These are phyloP conservation scores for Penicillium herquei DNA, from an alignment of 495 filamentous ascomycete genomes.

Conservation along the genomic window DNA sequence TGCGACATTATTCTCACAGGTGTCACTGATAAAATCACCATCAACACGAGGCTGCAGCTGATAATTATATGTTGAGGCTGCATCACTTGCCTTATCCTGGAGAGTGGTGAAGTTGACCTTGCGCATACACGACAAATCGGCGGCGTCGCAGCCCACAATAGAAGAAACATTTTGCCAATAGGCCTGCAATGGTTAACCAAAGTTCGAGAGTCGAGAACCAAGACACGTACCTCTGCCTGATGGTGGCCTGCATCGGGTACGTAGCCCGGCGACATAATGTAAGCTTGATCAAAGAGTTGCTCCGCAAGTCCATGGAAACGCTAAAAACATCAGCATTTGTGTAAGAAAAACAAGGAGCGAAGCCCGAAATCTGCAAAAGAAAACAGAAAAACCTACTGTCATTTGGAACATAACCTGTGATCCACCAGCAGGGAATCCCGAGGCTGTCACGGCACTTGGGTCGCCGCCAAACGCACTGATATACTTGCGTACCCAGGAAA, in stretches of 20 bases:
- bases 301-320: slow-evolving; percentile 33
- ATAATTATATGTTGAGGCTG: slow-evolving; percentile 7
- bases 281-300: slow-evolving; percentile 33
- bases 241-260: slow-evolving; percentile 32
- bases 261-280: slow-evolving; percentile 37
- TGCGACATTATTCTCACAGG: slow-evolving; percentile 7
- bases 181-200: too few species aligned
- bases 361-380: too few species aligned
- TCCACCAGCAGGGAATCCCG: slow-evolving; percentile 43
- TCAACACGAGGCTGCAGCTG: slow-evolving; percentile 39
- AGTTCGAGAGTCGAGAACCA: too few species aligned
- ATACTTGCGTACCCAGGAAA: slow-evolving; percentile 34
- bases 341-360: too few species aligned
- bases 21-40: slow-evolving; percentile 35
- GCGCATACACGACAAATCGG: slow-evolving; percentile 13
- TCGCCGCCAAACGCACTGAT: slow-evolving; percentile 48
- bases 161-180: slow-evolving; percentile 37
- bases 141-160: slow-evolving; percentile 29
- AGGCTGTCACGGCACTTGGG: slow-evolving; percentile 40
- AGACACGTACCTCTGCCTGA: slow-evolving; percentile 24
- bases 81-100: not conserved
- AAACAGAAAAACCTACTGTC: too few species aligned
- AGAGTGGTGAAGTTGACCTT: not conserved
- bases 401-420: slow-evolving; percentile 43
- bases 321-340: too few species aligned